These are phyloP conservation scores for Nymphaea colorata DNA, from an alignment of 164 flowering plant species.

Conservation along the genomic window DNA sequence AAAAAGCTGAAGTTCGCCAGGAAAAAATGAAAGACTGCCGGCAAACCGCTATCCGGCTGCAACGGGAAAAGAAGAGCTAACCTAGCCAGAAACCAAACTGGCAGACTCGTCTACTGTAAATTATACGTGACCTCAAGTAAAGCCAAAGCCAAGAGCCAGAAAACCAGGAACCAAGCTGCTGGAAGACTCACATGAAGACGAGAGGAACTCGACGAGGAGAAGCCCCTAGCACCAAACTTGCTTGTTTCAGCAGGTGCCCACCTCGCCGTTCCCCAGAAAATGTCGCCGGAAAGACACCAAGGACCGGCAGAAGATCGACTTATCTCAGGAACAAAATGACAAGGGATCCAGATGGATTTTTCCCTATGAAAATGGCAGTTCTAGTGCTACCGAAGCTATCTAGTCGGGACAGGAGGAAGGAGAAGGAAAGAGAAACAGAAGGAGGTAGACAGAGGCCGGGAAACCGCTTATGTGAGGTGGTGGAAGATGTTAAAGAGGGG, in stretches of 20 bases:
- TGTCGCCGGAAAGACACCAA: not conserved
- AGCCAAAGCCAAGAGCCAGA: not conserved
- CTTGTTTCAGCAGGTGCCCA: not conserved
- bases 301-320: not conserved
- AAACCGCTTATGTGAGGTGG: not conserved
- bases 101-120: not conserved
- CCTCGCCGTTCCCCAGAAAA: not conserved
- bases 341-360: not conserved
- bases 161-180: not conserved
- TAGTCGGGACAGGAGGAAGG: too few species aligned
- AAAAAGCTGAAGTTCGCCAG: too few species aligned
- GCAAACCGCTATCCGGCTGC: not conserved
- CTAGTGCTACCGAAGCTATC: too few species aligned
- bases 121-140: not conserved
- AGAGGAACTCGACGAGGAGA: not conserved
- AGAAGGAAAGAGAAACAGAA: not conserved
- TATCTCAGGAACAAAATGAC: not conserved
- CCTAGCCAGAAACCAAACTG: not conserved
- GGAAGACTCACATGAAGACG: not conserved
- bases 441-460: not conserved
- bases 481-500: conserved; percentile 1
- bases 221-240: not conserved
- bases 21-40: not conserved
- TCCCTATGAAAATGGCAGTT: not conserved
- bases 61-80: not conserved